Base-by-base conservation (phyloP, 495 filamentous ascomycete genomes). In the Polyplosphaeria fusca region DNA sequence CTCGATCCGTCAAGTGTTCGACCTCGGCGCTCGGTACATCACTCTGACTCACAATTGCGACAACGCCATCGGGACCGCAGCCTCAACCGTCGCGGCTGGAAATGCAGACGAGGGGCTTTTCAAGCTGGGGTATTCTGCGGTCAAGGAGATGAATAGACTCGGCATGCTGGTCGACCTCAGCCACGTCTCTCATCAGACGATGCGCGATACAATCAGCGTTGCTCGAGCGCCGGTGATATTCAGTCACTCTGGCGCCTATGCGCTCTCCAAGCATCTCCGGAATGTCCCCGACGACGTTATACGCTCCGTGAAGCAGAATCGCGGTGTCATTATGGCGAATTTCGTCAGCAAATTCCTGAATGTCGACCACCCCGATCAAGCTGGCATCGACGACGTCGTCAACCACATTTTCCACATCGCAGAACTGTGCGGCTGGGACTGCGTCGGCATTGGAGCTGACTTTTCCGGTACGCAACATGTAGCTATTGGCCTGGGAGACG, bases 341-440 rank as follows among this genome's bases (percentile, higher is more conserved):
- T 49, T 46, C 26, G 43, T 46, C 23, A 18, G 5, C 13, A 14
- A 19, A n/a, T 55, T 55, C 20, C 20, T 55, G 3, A 26, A 27
- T 5, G 14, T 16, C 11, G 7, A 46, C 4, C 13, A 28, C 12
- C 43, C 43, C 16, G 52, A 48, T n/a, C 5, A 25, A n/a, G 52
- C 42, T 7, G 20, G 7, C 16, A 20, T 48, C 22, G n/a, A 55
- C n/a, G 22, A 48, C 20, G 40, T 55, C 7, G 14, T 38, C 7
- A 41, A 55, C 38, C 52, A 55, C 28, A 55, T 55, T 25, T 18
- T 55, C 13, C 26, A 55, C 41, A 48, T 55, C 44, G 52, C 41
- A 9, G 39, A 48, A 2, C 5, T 55, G 43, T 26, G 19, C 28
- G 52, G 52, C 2, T 55, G 43, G 40, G 52, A 55, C 3, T 37